These are phyloP conservation scores for Spizellomyces punctatus DNA, from an alignment of 192 early-diverging fungal genomes.

Conservation along the genomic window DNA sequence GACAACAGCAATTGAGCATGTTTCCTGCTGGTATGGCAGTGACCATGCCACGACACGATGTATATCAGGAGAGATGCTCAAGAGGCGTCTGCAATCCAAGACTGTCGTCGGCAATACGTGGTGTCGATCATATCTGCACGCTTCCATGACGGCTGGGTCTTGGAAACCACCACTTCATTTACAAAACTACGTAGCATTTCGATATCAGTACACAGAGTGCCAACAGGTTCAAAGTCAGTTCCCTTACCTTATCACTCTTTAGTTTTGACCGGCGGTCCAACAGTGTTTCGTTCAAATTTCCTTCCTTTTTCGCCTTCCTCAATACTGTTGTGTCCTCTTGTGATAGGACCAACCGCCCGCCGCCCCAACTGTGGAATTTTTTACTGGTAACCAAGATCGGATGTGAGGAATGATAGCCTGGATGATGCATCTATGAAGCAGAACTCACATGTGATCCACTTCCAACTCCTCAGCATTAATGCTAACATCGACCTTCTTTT, in stretches of 20 bases:
- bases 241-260: conserved; percentile 74
- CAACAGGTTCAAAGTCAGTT: no score
- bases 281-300: conserved; percentile 71
- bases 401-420: neutral
- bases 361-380: conserved; percentile 76
- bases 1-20: no score
- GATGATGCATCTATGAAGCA: neutral
- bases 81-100: no score
- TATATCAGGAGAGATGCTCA: no score
- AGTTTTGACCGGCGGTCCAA: conserved; percentile 80
- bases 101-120: no score
- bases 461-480: conserved; percentile 60
- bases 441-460: conserved; percentile 67
- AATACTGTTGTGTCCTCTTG: conserved; percentile 57
- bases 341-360: conserved; percentile 59
- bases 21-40: no score
- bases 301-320: conserved; percentile 69
- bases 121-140: no score
- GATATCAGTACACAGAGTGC: no score
- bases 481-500: conserved; percentile 50
- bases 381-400: conserved; percentile 45
- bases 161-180: no score
- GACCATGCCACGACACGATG: no score
- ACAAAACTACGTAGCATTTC: no score
- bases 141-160: no score